Conservation (phyloP, 768 basidiomycete species). For the Tylopilus plumbeoviolaceoides region DNA sequence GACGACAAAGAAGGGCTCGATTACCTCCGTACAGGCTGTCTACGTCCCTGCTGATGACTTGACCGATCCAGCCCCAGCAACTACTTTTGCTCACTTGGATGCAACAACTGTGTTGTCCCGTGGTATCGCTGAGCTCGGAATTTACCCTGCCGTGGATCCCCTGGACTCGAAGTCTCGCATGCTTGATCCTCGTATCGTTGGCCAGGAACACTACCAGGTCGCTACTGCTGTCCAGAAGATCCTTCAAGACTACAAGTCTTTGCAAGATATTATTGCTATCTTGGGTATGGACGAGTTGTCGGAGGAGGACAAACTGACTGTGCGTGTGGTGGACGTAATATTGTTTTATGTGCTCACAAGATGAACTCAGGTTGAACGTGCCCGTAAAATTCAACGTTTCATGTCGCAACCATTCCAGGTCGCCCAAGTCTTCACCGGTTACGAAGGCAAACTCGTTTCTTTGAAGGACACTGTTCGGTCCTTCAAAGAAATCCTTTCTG, state of each 20-base stretch:
- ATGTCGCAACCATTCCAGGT: conserved; percentile 99
- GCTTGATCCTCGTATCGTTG: conserved; percentile 99
- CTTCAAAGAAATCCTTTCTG: conserved; percentile 96
- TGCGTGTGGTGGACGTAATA: neutral
- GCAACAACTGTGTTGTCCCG: conserved; percentile 99
- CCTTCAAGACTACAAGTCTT: conserved; percentile 93
- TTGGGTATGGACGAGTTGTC: conserved; percentile 99
- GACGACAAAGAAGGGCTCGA: conserved; percentile 99
- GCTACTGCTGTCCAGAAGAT: conserved; percentile 98
- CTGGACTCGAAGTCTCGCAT: conserved; percentile 99
- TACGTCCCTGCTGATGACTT: conserved; percentile 99
- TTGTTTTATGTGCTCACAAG: conserved; percentile 1
- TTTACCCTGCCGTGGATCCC: conserved; percentile 99
- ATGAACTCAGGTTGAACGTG: conserved; percentile 80
- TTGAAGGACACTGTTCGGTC: conserved; percentile 95
- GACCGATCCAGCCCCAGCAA: conserved; percentile 99
- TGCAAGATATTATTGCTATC: conserved; percentile 99
- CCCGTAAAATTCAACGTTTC: conserved; percentile 98
- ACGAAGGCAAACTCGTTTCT: conserved; percentile 94
- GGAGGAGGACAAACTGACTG: conserved; percentile 97
- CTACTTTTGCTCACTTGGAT: conserved; percentile 99
- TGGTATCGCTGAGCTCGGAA: conserved; percentile 97
- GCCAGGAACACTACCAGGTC: conserved; percentile 90
- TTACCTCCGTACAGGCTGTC: conserved; percentile 99
- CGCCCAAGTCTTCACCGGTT: conserved; percentile 99